Percentiles rank a stretch among this genome's conserved stretches.
phyloP scores from a whole-genome alignment of 2,329 filamentous ascomycete species.

The Alternaria sp. region DNA sequence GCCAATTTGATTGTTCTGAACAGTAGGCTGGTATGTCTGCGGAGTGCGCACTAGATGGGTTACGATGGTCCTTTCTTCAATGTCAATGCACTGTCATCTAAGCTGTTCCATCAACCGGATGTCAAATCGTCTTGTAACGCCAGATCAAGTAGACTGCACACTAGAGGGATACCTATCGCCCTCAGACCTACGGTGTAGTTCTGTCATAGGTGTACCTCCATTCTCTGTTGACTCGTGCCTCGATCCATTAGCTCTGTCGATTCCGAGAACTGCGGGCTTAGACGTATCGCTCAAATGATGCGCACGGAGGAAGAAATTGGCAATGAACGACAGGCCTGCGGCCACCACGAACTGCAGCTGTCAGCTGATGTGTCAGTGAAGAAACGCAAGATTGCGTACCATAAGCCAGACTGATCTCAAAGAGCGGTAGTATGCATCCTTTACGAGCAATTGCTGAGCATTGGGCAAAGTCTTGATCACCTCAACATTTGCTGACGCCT shows the following conservation, averaged over 20 bases:
- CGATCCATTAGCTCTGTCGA: background rate
- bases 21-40: too few relatives aligned
- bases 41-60: too few relatives aligned
- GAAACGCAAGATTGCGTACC: constrained; percentile 4
- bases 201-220: background rate
- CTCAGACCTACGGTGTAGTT: background rate
- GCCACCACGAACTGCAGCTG: constrained; percentile 6
- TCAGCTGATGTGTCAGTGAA: background rate
- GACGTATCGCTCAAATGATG: constrained; percentile 10
- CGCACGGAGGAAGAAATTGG: constrained; percentile 14
- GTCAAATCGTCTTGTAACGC: background rate
- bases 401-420: constrained; percentile 15
- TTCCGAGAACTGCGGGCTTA: constrained; percentile 8
- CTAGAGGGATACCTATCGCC: background rate
- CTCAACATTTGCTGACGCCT: constrained; percentile 64
- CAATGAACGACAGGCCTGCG: constrained; percentile 10
- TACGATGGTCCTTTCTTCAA: too few relatives aligned
- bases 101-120: background rate
- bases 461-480: constrained; percentile 58
- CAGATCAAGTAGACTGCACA: background rate
- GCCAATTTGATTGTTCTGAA: too few relatives aligned
- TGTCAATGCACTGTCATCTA: background rate
- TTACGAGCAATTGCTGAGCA: constrained; percentile 47
- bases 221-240: background rate
- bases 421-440: constrained; percentile 38